Conservation (phyloP, 108 stramenopile genomes). For the Nitzschia sp. region DNA sequence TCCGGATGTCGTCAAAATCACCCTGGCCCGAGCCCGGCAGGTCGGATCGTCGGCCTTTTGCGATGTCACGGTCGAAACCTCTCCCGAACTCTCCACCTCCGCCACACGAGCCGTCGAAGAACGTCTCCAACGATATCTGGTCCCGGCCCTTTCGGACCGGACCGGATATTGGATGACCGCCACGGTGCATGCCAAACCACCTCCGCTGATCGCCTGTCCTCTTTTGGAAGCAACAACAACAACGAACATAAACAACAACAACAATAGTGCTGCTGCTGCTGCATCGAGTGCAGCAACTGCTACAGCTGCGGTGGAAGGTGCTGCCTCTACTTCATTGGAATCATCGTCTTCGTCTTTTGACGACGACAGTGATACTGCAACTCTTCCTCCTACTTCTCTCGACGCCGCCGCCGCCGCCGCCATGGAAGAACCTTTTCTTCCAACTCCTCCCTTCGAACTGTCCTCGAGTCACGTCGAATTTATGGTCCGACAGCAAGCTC, state of each 20-base stretch:
- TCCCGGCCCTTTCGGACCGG: neutral
- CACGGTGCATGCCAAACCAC: slow-evolving; percentile 23
- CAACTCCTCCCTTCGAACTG: neutral
- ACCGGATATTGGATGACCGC: neutral
- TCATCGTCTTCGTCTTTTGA: too few species aligned
- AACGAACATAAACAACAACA: too few species aligned
- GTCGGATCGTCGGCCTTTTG: slow-evolving; percentile 75
- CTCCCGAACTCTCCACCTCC: slow-evolving; percentile 49
- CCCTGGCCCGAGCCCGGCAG: slow-evolving; percentile 63
- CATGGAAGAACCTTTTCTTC: neutral
- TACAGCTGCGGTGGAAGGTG: neutral
- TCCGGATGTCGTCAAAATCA: slow-evolving; percentile 51
- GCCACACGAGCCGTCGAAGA: slow-evolving; percentile 75
- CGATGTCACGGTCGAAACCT: slow-evolving; percentile 57
- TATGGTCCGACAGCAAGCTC: slow-evolving; percentile 17
- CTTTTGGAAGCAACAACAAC: slow-evolving; percentile 1
- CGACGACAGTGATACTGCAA: neutral
- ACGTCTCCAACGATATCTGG: slow-evolving; percentile 12
- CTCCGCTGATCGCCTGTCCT: slow-evolving; percentile 16
- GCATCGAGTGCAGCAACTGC: neutral
- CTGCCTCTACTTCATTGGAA: neutral
- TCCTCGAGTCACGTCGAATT: slow-evolving; percentile 17
- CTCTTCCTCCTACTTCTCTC: neutral
- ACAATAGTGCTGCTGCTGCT: neutral
- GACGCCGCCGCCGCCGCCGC: neutral